Evolutionary conservation across 1,284 basidiomycete species (phyloP), one percentile per base, ranked within the genome.

Genomic region (Leucoagaricus sp.): DNA sequence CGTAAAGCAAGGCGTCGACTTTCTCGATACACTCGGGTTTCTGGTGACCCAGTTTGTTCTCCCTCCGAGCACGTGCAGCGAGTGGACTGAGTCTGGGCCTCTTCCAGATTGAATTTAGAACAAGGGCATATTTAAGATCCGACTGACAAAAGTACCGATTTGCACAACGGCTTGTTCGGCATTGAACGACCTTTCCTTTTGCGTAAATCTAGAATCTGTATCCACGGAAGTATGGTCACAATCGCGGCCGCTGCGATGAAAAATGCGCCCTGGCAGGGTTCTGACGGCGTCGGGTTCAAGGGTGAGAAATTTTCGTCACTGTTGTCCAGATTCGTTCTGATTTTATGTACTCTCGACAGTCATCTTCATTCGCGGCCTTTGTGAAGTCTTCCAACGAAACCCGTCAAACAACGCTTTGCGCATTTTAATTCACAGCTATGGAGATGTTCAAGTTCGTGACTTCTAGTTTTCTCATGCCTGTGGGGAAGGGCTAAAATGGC

Each of bases 361-460:
- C 38, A 64, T 81, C 36, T 72, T 77, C 60, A 74, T 82, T 52
- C 76, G 78, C 25, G 79, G 73, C 1, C 64, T 82, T n/a, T 67
- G 70, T 55, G 78, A 81, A 63, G 76, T 70, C 3, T 80, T 71
- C 63, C 60, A 57, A 8, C 67, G 77, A 52, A 77, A 68, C 56
- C 61, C 67, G 40, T 63, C 61, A 7, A 72, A 80, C 61, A 63
- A 58, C 7, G 65, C 67, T 36, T 67, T 81, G 29, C 64, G 64
- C 36, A 75, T 66, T 33, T 62, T 81, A 45, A 69, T 82, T 46
- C 74, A 72, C 55, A 76, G 76, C 60, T 81, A 81, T 57, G 66
- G 75, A 47, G 73, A 79, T 53, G 81, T 82, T 17, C 80, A 82
- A 73, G 79, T 76, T 48, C 34, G 72, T 63, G 28, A n/a, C 45